phyloP scores from a whole-genome alignment of 2,329 filamentous ascomycete genomes.

The Neophaeococcomyces aloes region DNA sequence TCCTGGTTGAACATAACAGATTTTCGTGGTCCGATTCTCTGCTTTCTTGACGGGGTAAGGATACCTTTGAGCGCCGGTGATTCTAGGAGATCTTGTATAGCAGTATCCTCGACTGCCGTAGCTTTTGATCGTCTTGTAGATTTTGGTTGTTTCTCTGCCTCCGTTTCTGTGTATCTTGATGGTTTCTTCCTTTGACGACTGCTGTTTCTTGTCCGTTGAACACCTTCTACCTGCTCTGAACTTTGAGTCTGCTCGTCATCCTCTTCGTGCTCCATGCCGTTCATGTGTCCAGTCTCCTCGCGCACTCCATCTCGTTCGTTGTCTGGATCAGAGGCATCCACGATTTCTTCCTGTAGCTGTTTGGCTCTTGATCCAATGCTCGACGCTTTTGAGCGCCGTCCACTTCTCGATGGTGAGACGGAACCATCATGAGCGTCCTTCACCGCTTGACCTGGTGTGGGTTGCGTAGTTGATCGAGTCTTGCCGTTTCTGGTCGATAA shows the following conservation, averaged over 20 bases:
- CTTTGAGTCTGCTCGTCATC: no score
- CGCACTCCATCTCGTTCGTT: no score
- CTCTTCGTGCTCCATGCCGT: no score
- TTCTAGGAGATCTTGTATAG: neutral
- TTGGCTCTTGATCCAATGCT: no score
- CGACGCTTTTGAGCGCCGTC: no score
- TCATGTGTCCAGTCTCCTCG: no score
- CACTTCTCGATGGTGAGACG: no score
- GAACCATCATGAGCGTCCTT: no score
- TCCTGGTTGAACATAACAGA: constrained; percentile 20
- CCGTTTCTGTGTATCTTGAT: neutral
- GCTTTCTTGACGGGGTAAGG: constrained; percentile 17
- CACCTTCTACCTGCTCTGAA: neutral
- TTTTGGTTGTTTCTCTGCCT: neutral
- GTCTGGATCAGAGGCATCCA: no score
- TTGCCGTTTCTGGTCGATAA: no score
- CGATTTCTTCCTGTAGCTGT: no score
- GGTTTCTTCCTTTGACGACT: neutral
- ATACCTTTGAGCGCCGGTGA: constrained; percentile 17
- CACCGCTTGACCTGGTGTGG: neutral
- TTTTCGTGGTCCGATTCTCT: constrained; percentile 13
- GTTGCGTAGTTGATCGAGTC: neutral
- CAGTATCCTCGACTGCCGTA: neutral
- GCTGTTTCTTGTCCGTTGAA: neutral
- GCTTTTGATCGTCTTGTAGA: neutral